A percentile compares a stretch with the other conserved stretches of the same genome.
phyloP scores from a whole-genome alignment of 2,329 filamentous ascomycete species.

The Aspergillus latus region DNA sequence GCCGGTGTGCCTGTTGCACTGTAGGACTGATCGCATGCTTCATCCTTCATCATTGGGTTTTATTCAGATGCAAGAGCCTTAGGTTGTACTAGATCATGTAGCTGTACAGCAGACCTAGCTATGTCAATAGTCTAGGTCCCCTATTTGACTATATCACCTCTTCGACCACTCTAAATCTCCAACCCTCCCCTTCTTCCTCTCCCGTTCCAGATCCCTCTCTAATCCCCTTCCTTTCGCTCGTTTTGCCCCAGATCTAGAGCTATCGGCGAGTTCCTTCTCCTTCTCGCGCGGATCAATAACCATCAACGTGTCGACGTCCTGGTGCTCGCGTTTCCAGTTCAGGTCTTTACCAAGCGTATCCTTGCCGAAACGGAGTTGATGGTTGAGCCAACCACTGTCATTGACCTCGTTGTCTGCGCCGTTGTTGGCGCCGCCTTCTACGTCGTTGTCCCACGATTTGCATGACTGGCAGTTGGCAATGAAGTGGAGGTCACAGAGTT shows the following conservation, averaged over 20 bases:
- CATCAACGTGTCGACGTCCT: conserved; percentile 67
- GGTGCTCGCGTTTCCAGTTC: conserved; percentile 84
- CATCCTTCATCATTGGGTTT: no score
- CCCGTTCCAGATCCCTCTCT: conserved; percentile 39
- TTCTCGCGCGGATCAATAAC: conserved; percentile 92
- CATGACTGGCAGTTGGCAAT: conserved; percentile 95
- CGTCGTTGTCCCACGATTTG: conserved; percentile 71
- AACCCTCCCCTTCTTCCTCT: conserved; percentile 35
- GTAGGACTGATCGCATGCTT: no score
- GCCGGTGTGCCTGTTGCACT: no score
- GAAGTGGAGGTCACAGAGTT: conserved; percentile 89
- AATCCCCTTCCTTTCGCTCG: conserved; percentile 41
- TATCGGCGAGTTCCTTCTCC: conserved; percentile 65
- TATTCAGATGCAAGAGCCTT: no score
- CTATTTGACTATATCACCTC: conserved; percentile 1
- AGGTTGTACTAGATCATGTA: no score
- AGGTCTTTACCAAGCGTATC: conserved; percentile 89
- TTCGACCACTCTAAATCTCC: conserved; percentile 38
- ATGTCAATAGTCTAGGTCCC: no score
- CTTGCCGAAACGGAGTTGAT: conserved; percentile 80
- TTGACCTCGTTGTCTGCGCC: conserved; percentile 47
- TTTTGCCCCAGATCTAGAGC: conserved; percentile 49
- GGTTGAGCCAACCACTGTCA: conserved; percentile 76
- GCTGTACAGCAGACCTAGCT: no score
- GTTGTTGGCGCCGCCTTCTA: conserved; percentile 51